Conservation (phyloP, 164 flowering plant species). For the Nymphaea colorata region DNA sequence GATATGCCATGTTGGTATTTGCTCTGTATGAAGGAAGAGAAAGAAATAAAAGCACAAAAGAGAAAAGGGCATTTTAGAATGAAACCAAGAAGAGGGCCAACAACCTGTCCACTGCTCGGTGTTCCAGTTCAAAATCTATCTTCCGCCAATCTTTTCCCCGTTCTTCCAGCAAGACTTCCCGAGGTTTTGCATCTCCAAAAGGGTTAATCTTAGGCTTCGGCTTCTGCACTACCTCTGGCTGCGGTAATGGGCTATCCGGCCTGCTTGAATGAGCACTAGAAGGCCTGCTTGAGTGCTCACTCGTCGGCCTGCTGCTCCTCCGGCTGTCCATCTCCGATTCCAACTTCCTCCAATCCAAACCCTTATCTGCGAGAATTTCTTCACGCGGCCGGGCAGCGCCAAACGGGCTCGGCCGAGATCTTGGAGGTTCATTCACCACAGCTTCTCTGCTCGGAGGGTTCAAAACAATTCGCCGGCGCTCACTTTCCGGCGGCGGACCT, state of each 20-base stretch:
- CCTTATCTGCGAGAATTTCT: slow-evolving; percentile 81
- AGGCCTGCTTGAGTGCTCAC: slow-evolving; percentile 48
- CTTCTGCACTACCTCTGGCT: slow-evolving; percentile 11
- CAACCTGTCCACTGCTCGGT: slow-evolving; percentile 34
- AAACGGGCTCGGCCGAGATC: slow-evolving; percentile 58
- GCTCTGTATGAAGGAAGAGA: background rate
- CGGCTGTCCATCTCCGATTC: slow-evolving; percentile 57
- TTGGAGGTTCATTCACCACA: slow-evolving; percentile 21
- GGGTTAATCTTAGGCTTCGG: slow-evolving; percentile 13
- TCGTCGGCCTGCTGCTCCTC: slow-evolving; percentile 61
- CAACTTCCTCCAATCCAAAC: slow-evolving; percentile 74
- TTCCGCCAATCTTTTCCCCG: slow-evolving; percentile 53
- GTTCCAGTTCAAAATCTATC: slow-evolving; percentile 36
- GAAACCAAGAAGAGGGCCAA: background rate
- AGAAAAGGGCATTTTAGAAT: background rate
- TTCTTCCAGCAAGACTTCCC: slow-evolving; percentile 45
- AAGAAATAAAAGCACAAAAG: background rate
- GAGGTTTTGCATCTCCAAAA: slow-evolving; percentile 45
- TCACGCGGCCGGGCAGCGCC: slow-evolving; percentile 91
- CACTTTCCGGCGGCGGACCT: slow-evolving; percentile 18
- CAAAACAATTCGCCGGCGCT: slow-evolving; percentile 41
- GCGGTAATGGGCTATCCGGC: slow-evolving; percentile 33
- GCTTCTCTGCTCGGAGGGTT: slow-evolving; percentile 29
- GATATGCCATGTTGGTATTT: background rate
- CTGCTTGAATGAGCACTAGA: slow-evolving; percentile 53